These are phyloP conservation scores for Cutaneotrichosporon spelunceum DNA, from an alignment of 1,284 basidiomycete genomes.

Conservation along the genomic window DNA sequence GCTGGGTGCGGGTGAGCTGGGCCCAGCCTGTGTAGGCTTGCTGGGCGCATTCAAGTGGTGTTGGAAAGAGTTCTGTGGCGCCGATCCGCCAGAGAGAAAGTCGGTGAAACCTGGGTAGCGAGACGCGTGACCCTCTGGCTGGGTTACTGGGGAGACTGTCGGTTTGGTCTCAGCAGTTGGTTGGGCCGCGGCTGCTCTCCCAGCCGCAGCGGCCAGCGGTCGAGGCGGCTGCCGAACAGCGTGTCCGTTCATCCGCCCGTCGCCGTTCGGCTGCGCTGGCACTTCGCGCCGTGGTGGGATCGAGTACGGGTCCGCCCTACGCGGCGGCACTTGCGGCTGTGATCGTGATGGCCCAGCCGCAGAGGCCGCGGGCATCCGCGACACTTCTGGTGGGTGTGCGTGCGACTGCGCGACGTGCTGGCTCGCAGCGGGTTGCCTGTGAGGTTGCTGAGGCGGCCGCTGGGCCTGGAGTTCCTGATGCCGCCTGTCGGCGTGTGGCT, in stretches of 20 bases:
- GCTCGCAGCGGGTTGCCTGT: background rate
- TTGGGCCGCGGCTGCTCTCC: background rate
- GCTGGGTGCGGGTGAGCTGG: background rate
- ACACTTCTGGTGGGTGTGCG: constrained; percentile 7
- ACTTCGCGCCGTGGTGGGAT: constrained; percentile 9
- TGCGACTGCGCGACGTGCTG: background rate
- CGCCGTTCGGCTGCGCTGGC: constrained; percentile 13
- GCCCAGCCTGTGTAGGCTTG: background rate
- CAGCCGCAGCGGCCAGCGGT: background rate
- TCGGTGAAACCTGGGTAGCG: constrained; percentile 35
- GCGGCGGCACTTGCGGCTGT: background rate
- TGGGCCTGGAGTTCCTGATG: constrained; percentile 5
- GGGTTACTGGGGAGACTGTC: background rate
- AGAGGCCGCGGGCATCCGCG: background rate
- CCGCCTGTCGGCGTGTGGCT: constrained; percentile 6
- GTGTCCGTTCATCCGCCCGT: constrained; percentile 17
- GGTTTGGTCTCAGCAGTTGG: constrained; percentile 1
- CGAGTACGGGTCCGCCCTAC: constrained; percentile 8
- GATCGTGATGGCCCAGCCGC: background rate
- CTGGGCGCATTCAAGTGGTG: constrained; percentile 14
- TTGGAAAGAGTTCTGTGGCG: constrained; percentile 23
- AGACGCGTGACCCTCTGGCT: constrained; percentile 1
- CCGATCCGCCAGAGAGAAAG: constrained; percentile 27
- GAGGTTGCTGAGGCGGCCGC: background rate
- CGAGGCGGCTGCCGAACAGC: background rate